Evolutionary conservation across 768 basidiomycete species (phyloP).

Genomic region (Psilocybe azurescens): DNA sequence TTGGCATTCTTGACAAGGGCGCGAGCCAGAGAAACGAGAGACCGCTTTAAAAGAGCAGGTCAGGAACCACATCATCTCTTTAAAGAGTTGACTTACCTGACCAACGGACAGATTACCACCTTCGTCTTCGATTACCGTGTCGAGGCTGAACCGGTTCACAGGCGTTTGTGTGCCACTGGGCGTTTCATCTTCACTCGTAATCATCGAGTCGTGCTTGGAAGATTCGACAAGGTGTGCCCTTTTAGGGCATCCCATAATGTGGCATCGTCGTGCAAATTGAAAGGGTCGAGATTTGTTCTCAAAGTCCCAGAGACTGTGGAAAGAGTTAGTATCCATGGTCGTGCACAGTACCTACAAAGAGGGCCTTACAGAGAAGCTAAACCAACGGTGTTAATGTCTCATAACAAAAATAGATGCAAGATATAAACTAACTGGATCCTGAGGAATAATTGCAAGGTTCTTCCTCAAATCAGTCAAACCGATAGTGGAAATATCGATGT

Average conservation of each 20-base stretch:
- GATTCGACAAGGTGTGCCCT: slow-evolving; percentile 82
- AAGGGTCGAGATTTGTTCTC: slow-evolving; percentile 90
- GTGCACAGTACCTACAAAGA: background rate
- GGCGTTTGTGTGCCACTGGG: slow-evolving; percentile 48
- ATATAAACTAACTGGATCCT: slow-evolving; percentile 68
- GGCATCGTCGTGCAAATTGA: slow-evolving; percentile 79
- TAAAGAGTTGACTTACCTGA: slow-evolving; percentile 41
- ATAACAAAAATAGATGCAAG: slow-evolving; percentile 9
- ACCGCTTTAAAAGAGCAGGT: slow-evolving; percentile 51
- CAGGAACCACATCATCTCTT: background rate
- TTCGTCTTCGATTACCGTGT: slow-evolving; percentile 85
- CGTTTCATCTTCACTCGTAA: slow-evolving; percentile 32
- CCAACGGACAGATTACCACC: slow-evolving; percentile 85
- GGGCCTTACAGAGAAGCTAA: slow-evolving; percentile 51
- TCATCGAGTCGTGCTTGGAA: slow-evolving; percentile 34
- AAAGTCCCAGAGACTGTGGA: slow-evolving; percentile 76
- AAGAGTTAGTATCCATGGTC: background rate
- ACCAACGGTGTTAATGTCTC: slow-evolving; percentile 15
- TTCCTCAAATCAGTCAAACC: slow-evolving; percentile 77
- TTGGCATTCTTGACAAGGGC: slow-evolving; percentile 87
- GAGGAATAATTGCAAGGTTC: slow-evolving; percentile 80
- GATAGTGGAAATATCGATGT: slow-evolving; percentile 80
- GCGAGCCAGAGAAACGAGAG: slow-evolving; percentile 85
- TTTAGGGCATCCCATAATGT: slow-evolving; percentile 86
- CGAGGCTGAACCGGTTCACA: slow-evolving; percentile 78